Evolutionary conservation across 2,329 filamentous ascomycete species (phyloP), one percentile per base, ranked within the genome.

Genomic region (Aspergillus amoenus): DNA sequence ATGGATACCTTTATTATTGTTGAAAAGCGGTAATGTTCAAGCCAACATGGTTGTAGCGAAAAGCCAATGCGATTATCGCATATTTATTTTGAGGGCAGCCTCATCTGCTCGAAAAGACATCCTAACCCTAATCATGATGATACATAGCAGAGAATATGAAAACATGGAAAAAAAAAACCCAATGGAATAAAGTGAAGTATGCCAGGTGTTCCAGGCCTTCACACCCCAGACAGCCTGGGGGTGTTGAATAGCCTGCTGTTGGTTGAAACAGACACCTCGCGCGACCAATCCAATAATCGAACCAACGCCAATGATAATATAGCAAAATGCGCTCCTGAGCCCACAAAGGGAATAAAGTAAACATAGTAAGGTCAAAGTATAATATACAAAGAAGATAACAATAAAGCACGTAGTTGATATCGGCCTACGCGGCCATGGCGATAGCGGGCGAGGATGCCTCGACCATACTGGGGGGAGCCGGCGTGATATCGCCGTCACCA

Each of bases 361-460:
- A n/a, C 15, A 17, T 30, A 51, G 22, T 50, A 47, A 48, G 39
- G 42, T 42, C 43, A 59, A 61, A 58, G 59, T 58, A 58, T 70
- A 70, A 62, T 66, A 52, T 70, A 72, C 67, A 69, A 62, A 59
- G 41, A 59, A 56, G 40, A 21, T 21, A 48, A 47, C 24, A 42
- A 57, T 40, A 52, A 52, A 27, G 39, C 27, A n/a, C 21, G 34
- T 12, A 15, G 21, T 52, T 7, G 21, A 39, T 8, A 21, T 41
- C 15, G 61, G 32, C 42, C 64, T 70, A 75, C 37, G 74, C 74
- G 45, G 73, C 60, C 66, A 77, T 72, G 43, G 73, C 69, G 61
- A 77, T 70, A 34, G 72, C 71, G 21, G 80, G 79, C 50, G 79
- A 78, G 13, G 84, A 83, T 42, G 83, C 83, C 65, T 80, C 82